A percentile compares a stretch with the other conserved stretches of the same genome.
Evolutionary conservation across 2,329 filamentous ascomycete species (phyloP).

Genomic region (Talaromyces sp.): DNA sequence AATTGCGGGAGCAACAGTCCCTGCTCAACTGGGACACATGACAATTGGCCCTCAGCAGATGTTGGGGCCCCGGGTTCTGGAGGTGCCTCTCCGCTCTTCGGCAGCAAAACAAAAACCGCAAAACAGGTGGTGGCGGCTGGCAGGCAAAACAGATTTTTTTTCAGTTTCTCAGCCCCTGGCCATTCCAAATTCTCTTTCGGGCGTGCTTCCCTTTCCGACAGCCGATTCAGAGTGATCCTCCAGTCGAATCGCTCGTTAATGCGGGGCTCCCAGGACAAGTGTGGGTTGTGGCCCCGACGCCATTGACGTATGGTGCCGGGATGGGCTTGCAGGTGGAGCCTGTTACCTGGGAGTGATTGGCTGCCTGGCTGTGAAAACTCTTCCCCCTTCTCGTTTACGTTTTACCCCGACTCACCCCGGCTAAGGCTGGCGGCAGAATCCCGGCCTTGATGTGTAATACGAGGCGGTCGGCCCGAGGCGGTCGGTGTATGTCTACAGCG

Average conservation of each 20-base stretch:
- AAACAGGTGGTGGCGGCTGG: neutral
- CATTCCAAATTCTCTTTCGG: neutral
- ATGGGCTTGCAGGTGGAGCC: neutral
- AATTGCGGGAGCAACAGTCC: neutral
- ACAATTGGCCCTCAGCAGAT: too few relatives aligned
- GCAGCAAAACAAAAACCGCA: neutral
- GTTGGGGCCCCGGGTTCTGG: neutral
- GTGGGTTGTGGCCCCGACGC: neutral
- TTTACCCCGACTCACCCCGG: neutral
- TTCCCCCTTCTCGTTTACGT: neutral
- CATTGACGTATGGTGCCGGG: neutral
- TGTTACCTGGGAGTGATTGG: neutral
- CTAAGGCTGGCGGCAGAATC: neutral
- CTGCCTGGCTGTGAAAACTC: neutral
- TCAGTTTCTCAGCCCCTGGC: neutral
- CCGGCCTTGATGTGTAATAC: neutral
- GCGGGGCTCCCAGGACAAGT: neutral
- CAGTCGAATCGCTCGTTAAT: neutral
- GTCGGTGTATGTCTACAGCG: neutral
- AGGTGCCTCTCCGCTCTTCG: neutral
- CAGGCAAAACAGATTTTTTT: neutral
- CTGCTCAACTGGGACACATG: neutral
- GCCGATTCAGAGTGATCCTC: neutral
- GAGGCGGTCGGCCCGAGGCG: neutral
- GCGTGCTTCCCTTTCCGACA: neutral